phyloP scores from a whole-genome alignment of 768 basidiomycete genomes.

The Mycena rosella region DNA sequence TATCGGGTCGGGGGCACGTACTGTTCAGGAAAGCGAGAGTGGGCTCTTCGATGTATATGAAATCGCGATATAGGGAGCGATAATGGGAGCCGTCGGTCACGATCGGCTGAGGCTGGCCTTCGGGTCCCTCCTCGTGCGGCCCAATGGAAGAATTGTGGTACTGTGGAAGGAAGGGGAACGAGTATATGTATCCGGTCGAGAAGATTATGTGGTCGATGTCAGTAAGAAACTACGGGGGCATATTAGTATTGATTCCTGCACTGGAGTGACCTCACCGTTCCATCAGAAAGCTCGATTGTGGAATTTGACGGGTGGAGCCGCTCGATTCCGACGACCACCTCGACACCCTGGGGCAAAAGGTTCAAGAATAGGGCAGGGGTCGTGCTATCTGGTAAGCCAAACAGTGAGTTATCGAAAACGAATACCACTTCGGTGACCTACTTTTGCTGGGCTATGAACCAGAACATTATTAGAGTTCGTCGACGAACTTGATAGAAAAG shows the following conservation, averaged over 20 bases:
- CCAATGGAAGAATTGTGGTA: slow-evolving; percentile 43
- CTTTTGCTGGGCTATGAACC: slow-evolving; percentile 17
- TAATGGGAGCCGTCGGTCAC: slow-evolving; percentile 44
- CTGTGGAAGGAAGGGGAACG: slow-evolving; percentile 47
- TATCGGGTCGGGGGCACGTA: not conserved
- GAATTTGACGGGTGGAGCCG: slow-evolving; percentile 40
- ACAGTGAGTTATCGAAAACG: not conserved
- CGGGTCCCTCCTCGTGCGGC: slow-evolving; percentile 24
- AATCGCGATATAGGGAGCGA: slow-evolving; percentile 44
- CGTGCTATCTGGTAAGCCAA: slow-evolving; percentile 22
- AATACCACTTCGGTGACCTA: not conserved
- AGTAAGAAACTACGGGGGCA: slow-evolving; percentile 32
- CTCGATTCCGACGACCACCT: slow-evolving; percentile 43
- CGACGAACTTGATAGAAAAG: not conserved
- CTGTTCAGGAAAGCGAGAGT: slow-evolving; percentile 43
- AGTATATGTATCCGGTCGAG: slow-evolving; percentile 46
- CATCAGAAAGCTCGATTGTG: slow-evolving; percentile 44
- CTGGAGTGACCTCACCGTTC: slow-evolving; percentile 30
- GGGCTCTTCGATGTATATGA: slow-evolving; percentile 50
- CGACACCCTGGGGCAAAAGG: slow-evolving; percentile 39
- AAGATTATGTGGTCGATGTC: slow-evolving; percentile 48
- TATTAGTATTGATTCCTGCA: not conserved
- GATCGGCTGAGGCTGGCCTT: slow-evolving; percentile 32
- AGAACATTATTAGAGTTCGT: not conserved
- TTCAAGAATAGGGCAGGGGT: slow-evolving; percentile 34